A percentile compares a stretch with the other conserved stretches of the same genome.
phyloP scores from a whole-genome alignment of 768 basidiomycete genomes.

The Tylopilus rubrobrunneus region DNA sequence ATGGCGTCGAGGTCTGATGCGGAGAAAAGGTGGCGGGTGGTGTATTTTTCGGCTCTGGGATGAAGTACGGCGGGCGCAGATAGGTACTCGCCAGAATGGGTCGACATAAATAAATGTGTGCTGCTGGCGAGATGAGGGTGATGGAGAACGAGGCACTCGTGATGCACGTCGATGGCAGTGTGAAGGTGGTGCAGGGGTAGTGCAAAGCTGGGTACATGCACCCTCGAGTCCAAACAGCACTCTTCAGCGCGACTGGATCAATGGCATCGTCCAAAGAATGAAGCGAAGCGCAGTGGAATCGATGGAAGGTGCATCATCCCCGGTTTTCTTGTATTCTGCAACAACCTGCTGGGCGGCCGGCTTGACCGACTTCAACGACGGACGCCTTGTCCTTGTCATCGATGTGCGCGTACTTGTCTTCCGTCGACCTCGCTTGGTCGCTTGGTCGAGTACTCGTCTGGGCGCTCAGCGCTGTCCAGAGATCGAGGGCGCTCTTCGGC shows the following conservation, averaged over 20 bases:
- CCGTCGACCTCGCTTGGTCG: constrained; percentile 81
- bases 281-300: constrained; percentile 23
- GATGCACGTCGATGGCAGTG: constrained; percentile 24
- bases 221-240: constrained; percentile 29
- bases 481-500: constrained; percentile 11
- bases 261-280: constrained; percentile 34
- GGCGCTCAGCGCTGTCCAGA: constrained; percentile 69
- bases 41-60: constrained; percentile 30
- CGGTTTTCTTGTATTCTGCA: constrained; percentile 29
- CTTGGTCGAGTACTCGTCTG: constrained; percentile 80
- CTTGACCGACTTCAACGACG: constrained; percentile 57
- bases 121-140: constrained; percentile 33
- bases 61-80: constrained; percentile 9
- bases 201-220: constrained; percentile 34
- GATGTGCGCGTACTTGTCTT: constrained; percentile 89
- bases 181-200: constrained; percentile 11
- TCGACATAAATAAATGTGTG: constrained; percentile 10
- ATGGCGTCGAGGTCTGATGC: constrained; percentile 55
- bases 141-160: no score
- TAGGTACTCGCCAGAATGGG: constrained; percentile 16
- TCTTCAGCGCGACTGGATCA: constrained; percentile 22
- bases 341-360: constrained; percentile 31
- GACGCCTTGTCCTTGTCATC: constrained; percentile 81
- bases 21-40: constrained; percentile 51
- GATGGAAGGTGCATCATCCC: constrained; percentile 30